These are phyloP conservation scores for Symbiodinium pilosum DNA, from an alignment of 73 alveolate genomes.

Conservation along the genomic window DNA sequence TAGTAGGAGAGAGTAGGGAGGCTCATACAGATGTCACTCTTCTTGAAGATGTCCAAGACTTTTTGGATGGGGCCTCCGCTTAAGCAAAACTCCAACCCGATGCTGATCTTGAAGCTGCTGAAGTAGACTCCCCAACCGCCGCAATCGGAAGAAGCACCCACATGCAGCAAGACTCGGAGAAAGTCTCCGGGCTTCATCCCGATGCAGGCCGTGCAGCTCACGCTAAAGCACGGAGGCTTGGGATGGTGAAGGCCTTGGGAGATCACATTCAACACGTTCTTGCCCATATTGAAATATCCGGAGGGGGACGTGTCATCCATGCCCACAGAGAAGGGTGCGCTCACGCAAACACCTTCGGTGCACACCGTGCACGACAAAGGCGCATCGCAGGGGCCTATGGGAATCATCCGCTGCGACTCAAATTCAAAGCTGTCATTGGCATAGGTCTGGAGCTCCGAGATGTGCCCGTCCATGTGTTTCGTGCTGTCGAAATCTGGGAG, in stretches of 20 bases:
- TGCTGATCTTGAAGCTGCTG: not conserved
- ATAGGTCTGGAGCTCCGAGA: not conserved
- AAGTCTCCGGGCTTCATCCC: conserved; percentile 8
- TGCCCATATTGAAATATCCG: not conserved
- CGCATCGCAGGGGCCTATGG: not conserved
- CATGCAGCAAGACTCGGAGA: not conserved
- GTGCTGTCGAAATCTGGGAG: not conserved
- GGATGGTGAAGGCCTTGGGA: not conserved
- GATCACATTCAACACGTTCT: not conserved
- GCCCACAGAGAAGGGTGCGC: not conserved
- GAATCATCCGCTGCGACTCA: not conserved
- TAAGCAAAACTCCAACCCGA: not conserved
- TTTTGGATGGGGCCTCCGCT: not conserved
- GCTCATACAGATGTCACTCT: not conserved
- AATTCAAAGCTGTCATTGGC: not conserved
- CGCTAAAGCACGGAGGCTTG: conserved; percentile 2
- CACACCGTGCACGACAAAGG: not conserved
- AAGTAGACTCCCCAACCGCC: not conserved
- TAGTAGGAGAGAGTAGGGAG: not conserved
- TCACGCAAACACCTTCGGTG: not conserved
- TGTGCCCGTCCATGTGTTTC: too few species aligned
- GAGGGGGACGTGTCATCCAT: not conserved
- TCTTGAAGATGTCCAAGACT: not conserved
- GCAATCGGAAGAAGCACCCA: not conserved
- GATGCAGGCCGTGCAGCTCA: not conserved